A percentile compares a stretch with the other conserved stretches of the same genome.
Conservation (phyloP, 495 filamentous ascomycete genomes). For the Ascobolus immersus region DNA sequence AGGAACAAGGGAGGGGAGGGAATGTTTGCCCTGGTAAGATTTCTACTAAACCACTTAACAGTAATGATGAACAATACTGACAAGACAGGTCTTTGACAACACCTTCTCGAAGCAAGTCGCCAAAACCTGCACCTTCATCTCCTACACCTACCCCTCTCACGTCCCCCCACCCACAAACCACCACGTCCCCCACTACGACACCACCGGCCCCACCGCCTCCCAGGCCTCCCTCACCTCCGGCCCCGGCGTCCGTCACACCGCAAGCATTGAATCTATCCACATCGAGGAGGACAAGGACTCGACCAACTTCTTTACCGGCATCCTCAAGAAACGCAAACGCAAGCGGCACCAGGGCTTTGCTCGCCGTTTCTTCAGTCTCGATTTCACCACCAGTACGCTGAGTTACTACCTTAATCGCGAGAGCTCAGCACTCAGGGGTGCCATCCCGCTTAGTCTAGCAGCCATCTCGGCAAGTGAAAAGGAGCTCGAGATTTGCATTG, state of each 20-base stretch:
- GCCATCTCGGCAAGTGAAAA: constrained; percentile 71
- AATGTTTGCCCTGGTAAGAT: constrained; percentile 58
- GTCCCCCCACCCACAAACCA: constrained; percentile 55
- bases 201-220: constrained; percentile 12
- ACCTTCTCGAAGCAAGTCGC: constrained; percentile 90
- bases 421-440: constrained; percentile 67
- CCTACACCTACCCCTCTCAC: constrained; percentile 74
- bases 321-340: constrained; percentile 63
- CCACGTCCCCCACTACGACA: constrained; percentile 33
- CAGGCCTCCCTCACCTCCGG: constrained; percentile 3
- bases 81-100: constrained; percentile 54
- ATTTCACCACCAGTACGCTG: constrained; percentile 70
- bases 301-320: constrained; percentile 44
- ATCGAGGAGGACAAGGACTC: constrained; percentile 19
- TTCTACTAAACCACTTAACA: background rate
- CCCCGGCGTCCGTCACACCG: background rate
- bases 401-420: constrained; percentile 90
- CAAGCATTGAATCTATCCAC: constrained; percentile 26
- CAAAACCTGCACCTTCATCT: constrained; percentile 80
- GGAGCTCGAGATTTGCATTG: constrained; percentile 76
- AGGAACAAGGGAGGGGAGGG: constrained; percentile 54
- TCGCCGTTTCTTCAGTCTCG: constrained; percentile 75
- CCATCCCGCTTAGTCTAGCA: constrained; percentile 74
- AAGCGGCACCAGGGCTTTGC: constrained; percentile 89
- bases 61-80: background rate